Conservation (phyloP, 495 filamentous ascomycete species). For the Penicillium longicatenatum region DNA sequence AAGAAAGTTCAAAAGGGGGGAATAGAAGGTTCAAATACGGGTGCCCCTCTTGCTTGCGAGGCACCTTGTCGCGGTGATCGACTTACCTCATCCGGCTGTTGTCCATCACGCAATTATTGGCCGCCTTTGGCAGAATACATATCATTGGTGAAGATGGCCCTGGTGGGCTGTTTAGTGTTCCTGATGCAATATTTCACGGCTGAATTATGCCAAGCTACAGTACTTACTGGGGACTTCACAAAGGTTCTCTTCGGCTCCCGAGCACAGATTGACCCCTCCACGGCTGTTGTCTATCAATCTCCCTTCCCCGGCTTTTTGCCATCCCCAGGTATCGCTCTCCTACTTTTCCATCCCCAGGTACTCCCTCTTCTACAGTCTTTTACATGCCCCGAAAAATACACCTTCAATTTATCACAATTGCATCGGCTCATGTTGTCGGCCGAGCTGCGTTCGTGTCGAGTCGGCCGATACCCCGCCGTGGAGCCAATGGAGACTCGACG, state of each 20-base stretch:
- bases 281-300: background rate
- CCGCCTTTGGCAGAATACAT: constrained; percentile 34
- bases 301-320: background rate
- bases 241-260: background rate
- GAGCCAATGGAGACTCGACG: constrained; percentile 34
- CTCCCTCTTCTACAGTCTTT: background rate
- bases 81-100: constrained; percentile 25
- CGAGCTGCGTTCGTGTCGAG: constrained; percentile 25
- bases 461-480: constrained; percentile 28
- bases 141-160: constrained; percentile 25
- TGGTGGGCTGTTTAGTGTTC: constrained; percentile 35
- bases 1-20: constrained; percentile 14
- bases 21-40: constrained; percentile 28
- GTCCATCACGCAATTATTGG: constrained; percentile 44
- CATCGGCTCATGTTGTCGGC: constrained; percentile 24
- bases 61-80: constrained; percentile 13
- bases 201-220: background rate
- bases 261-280: background rate
- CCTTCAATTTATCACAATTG: background rate
- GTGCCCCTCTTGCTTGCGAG: constrained; percentile 23
- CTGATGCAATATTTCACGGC: constrained; percentile 17
- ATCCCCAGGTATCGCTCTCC: background rate
- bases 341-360: background rate
- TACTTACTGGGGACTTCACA: background rate
- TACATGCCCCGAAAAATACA: background rate